Evolutionary conservation across 2,329 filamentous ascomycete species (phyloP), one percentile per base, ranked within the genome.

Genomic region (Colletotrichum godetiae): DNA sequence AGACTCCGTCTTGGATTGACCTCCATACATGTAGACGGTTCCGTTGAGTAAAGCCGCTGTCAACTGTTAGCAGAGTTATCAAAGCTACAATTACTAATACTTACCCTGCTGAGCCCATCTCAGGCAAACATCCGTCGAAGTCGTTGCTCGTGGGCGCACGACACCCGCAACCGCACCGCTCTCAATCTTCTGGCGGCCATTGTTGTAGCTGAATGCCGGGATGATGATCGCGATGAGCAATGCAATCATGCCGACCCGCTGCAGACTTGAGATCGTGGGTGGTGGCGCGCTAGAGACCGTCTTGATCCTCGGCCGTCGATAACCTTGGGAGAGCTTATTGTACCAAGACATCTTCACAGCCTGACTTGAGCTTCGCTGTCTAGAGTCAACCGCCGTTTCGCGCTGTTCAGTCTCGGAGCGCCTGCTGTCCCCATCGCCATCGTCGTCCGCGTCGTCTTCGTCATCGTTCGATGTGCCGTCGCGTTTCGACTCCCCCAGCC

Each of bases 21-120:
- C 94, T 46, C 93, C 93, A 76, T 94, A 95, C 67, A 94, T 88
- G 79, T 94, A 95, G 3, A 95, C 79, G 0, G 92, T 95, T 15
- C 93, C 93, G 76, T 95, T 95, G 19, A 95, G 86, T 46, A 93
- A 80, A 4, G 93, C 90, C 74, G 86, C 90, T 89, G 74, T 29
- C n/a, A 3, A 29, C 10, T 22, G 10, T 62, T 75, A 75, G 56
- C 10, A 52, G 15, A 24, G 33, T n/a, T 31, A n/a, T 4, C 7
- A 6, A 13, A 6, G 37, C 13, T 42, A 42, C 46, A 22, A 3
- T 5, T 19, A 1, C 4, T 5, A 3, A 5, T 31, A 77, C 83
- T 79, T 76, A 86, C 90, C 88, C 81, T 93, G 92, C 65, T 91
- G 89, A 22, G 88, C 88, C 91, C 91, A 94, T 79, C 92, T 84